Evolutionary conservation across 352 stramenopile species (phyloP), one percentile per base, ranked within the genome.

Genomic region (Phytophthora kernoviae): DNA sequence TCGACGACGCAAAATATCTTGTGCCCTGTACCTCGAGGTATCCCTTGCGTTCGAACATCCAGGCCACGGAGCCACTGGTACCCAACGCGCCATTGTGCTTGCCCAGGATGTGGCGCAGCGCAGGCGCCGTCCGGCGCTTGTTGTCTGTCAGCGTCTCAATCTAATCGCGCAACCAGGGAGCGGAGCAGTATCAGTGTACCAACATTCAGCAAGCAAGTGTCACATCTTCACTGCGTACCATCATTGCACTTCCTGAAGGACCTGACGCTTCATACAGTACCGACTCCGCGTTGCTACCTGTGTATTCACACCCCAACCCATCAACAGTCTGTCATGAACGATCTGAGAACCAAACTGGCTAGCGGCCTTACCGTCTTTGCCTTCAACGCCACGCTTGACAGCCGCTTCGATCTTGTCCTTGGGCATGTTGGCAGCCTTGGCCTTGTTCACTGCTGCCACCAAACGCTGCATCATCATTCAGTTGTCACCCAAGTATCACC

Each of bases 81-180:
- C 81, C 84, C 20, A 94, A 57, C 41, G 72, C 68, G 40, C 85
- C 82, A 36, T 70, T 72, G 62, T 85, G 67, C 53, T 94, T 92
- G 74, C 79, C 75, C 48, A 92, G 45, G 37, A 91, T 84, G 58
- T 91, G 79, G 30, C 82, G 85, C 42, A 94, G 61, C n/a, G 83
- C 82, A 17, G 85, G 85, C 30, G 85, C 85, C n/a, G 84, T 92
- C 36, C 85, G 77, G 26, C 80, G 81, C 47, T 90, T 90, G 64
- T 94, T 94, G 69, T 94, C 82, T 14, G 85, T 94, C 58, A 94
- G 61, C 49, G 82, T 91, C 62, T 94, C 85, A 53, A 94, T 92
- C 84, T 93, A 58, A 0, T 36, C 14, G 1, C 14, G 43, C n/a
- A 33, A 22, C 14, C 33, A 50, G 27, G 14, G 43, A 2, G 15